A percentile compares a stretch with the other conserved stretches of the same genome.
Evolutionary conservation across 306 rosid species (phyloP).

Genomic region (Oxytropis ochrocephala): DNA sequence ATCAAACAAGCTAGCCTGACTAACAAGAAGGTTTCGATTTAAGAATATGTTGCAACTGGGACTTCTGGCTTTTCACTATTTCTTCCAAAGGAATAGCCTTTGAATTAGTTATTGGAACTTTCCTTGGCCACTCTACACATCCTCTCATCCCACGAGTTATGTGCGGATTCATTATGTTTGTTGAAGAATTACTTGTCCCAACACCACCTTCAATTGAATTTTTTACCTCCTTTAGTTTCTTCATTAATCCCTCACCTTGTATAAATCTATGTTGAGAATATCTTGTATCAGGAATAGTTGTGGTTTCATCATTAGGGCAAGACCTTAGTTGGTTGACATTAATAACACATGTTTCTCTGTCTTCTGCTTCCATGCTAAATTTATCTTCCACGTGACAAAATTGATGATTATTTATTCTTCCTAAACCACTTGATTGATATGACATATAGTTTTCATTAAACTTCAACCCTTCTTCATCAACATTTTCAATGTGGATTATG

Average conservation of each 20-base stretch:
- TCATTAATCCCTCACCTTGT: not conserved
- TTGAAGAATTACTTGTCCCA: not conserved
- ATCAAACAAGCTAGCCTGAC: too few species aligned
- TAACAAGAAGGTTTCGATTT: too few species aligned
- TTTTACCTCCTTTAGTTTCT: not conserved
- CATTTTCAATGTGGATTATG: not conserved
- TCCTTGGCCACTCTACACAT: constrained; percentile 57
- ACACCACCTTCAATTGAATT: too few species aligned
- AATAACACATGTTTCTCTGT: too few species aligned
- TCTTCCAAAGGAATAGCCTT: too few species aligned
- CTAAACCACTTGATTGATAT: not conserved
- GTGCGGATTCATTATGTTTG: constrained; percentile 47
- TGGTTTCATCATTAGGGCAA: not conserved
- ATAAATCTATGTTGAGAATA: too few species aligned
- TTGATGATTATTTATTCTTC: too few species aligned
- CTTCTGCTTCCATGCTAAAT: too few species aligned
- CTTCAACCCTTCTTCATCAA: constrained; percentile 12
- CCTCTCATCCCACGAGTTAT: constrained; percentile 61
- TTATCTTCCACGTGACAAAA: too few species aligned
- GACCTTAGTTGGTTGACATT: not conserved
- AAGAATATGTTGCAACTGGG: too few species aligned
- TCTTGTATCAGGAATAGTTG: not conserved
- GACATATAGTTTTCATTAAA: not conserved
- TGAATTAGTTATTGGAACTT: too few species aligned
- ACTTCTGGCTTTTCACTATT: too few species aligned